These are phyloP conservation scores for Chaetoceros muelleri DNA, from an alignment of 108 stramenopile genomes.

Conservation along the genomic window DNA sequence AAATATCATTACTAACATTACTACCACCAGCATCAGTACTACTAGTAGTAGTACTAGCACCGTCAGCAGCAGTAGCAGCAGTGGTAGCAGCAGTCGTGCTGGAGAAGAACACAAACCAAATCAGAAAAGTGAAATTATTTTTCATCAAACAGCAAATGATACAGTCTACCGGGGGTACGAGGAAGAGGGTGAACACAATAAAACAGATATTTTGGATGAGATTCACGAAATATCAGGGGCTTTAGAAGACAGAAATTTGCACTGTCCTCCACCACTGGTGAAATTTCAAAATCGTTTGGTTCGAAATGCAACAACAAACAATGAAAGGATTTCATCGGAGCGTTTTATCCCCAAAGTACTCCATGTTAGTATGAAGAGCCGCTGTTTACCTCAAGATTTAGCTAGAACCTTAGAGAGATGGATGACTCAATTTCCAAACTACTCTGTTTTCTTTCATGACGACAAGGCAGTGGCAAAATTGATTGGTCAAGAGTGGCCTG, in stretches of 20 bases:
- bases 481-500: conserved; percentile 8
- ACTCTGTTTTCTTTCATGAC: conserved; percentile 27
- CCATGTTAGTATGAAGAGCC: neutral
- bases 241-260: neutral
- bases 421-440: conserved; percentile 14
- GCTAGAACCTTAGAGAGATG: conserved; percentile 3
- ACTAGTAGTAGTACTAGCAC: too few relatives aligned
- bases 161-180: too few relatives aligned
- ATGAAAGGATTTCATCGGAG: neutral
- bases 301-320: neutral
- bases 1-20: too few relatives aligned
- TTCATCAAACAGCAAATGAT: too few relatives aligned
- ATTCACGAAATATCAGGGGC: neutral
- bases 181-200: too few relatives aligned
- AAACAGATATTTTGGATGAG: too few relatives aligned
- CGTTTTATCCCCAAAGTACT: conserved; percentile 5
- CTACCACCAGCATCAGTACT: too few relatives aligned
- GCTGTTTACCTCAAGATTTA: conserved; percentile 5
- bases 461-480: conserved; percentile 23
- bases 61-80: too few relatives aligned
- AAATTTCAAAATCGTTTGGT: neutral
- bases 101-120: too few relatives aligned
- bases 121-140: too few relatives aligned
- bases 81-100: too few relatives aligned
- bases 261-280: neutral